Conservation (phyloP, 1,284 basidiomycete genomes). For the Tylopilus sp. region DNA sequence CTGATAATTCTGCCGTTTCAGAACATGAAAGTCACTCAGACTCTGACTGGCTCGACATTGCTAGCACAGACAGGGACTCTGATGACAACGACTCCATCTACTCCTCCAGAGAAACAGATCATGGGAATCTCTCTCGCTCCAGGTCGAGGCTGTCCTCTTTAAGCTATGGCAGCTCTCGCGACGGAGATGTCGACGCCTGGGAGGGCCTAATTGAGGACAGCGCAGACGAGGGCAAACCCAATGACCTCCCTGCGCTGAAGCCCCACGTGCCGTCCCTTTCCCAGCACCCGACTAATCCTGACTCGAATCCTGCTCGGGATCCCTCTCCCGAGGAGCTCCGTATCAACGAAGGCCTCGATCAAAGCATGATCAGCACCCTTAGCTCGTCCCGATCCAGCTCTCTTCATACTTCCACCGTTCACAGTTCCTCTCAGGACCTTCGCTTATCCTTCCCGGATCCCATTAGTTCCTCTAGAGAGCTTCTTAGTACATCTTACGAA, state of each 20-base stretch:
- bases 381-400: constrained; percentile 63
- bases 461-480: constrained; percentile 53
- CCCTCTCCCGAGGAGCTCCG: constrained; percentile 51
- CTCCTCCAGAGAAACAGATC: constrained; percentile 52
- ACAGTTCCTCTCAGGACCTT: constrained; percentile 60
- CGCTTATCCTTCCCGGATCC: constrained; percentile 74
- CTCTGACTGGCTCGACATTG: constrained; percentile 74
- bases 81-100: constrained; percentile 65
- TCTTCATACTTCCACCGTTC: constrained; percentile 48
- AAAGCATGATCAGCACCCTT: constrained; percentile 72
- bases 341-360: constrained; percentile 66
- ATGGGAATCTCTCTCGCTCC: constrained; percentile 47
- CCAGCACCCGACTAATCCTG: constrained; percentile 24
- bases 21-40: constrained; percentile 66
- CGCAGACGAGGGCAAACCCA: constrained; percentile 42
- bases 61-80: constrained; percentile 55
- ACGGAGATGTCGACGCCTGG: constrained; percentile 66
- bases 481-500: constrained; percentile 27
- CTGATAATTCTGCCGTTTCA: constrained; percentile 41
- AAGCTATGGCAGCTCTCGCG: constrained; percentile 59
- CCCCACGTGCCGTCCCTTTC: constrained; percentile 28
- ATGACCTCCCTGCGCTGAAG: constrained; percentile 29
- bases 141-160: constrained; percentile 62
- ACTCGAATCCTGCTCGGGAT: constrained; percentile 29
- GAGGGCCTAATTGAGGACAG: constrained; percentile 64